phyloP scores from a whole-genome alignment of 2,329 filamentous ascomycete genomes.

The Alternaria viburni region DNA sequence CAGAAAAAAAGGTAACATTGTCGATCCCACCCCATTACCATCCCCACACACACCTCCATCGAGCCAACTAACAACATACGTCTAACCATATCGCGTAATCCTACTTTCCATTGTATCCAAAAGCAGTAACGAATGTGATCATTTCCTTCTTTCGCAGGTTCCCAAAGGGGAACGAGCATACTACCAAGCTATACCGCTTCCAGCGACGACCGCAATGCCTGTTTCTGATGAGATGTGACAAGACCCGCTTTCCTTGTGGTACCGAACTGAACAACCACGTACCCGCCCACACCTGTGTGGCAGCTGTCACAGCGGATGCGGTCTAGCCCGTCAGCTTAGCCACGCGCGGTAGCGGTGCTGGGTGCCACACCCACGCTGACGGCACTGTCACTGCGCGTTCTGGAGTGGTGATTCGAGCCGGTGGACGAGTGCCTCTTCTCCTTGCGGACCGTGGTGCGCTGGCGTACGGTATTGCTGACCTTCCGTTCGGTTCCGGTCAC shows the following conservation, averaged over 20 bases:
- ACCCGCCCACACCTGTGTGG: neutral
- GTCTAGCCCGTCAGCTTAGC: neutral
- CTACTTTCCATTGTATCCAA: neutral
- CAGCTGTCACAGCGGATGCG: conserved; percentile 4
- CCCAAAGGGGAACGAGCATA: neutral
- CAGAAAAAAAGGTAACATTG: conserved; percentile 2
- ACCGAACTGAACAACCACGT: neutral
- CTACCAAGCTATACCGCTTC: neutral
- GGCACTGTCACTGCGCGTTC: conserved; percentile 32
- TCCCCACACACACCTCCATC: neutral
- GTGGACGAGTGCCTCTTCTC: neutral
- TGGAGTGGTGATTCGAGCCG: neutral
- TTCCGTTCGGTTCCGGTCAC: conserved; percentile 5
- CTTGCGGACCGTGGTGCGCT: neutral
- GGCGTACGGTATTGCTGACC: neutral
- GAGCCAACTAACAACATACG: neutral
- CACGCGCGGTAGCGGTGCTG: conserved; percentile 28
- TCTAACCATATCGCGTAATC: neutral
- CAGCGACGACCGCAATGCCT: neutral
- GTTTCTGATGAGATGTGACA: conserved; percentile 2
- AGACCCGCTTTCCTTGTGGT: neutral
- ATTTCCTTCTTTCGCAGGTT: neutral
- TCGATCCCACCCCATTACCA: neutral
- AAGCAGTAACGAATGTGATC: neutral
- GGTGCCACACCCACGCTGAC: conserved; percentile 30